Evolutionary conservation across 768 basidiomycete genomes (phyloP).

Genomic region (Trametopsis cervina): DNA sequence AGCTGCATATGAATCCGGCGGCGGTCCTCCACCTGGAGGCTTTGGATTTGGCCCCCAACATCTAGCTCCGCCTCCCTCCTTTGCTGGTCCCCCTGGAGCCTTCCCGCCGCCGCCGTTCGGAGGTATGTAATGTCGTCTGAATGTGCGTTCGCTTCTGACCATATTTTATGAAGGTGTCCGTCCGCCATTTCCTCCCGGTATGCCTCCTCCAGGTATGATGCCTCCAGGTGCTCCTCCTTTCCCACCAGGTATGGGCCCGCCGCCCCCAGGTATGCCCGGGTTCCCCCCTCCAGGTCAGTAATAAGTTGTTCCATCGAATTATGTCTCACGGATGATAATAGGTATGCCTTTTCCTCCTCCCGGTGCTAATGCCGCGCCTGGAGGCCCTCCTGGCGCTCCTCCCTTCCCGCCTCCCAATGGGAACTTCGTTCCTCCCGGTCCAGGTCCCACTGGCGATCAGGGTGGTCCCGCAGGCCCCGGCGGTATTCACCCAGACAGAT

Average conservation of each 20-base stretch:
- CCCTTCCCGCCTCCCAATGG: slow-evolving; percentile 27
- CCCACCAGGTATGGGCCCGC: slow-evolving; percentile 32
- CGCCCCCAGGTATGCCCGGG: slow-evolving; percentile 17
- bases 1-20: slow-evolving; percentile 81
- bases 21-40: slow-evolving; percentile 81
- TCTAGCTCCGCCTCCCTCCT: slow-evolving; percentile 38
- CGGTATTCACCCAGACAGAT: slow-evolving; percentile 80
- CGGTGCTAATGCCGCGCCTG: slow-evolving; percentile 14
- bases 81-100: slow-evolving; percentile 44
- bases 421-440: slow-evolving; percentile 16
- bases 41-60: slow-evolving; percentile 85
- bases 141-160: too few species aligned
- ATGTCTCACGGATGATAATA: slow-evolving; percentile 12
- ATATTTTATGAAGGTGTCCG: too few species aligned
- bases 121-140: slow-evolving; percentile 21
- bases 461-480: slow-evolving; percentile 38
- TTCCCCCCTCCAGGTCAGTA: slow-evolving; percentile 19
- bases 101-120: slow-evolving; percentile 38
- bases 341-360: slow-evolving; percentile 39
- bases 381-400: slow-evolving; percentile 14
- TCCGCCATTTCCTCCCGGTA: slow-evolving; percentile 67
- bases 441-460: slow-evolving; percentile 26
- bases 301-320: slow-evolving; percentile 5
- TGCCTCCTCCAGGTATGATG: slow-evolving; percentile 42
- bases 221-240: slow-evolving; percentile 66